Evolutionary conservation across 768 basidiomycete genomes (phyloP), one percentile per base, ranked within the genome.

Genomic region (Hericium rajendrae): DNA sequence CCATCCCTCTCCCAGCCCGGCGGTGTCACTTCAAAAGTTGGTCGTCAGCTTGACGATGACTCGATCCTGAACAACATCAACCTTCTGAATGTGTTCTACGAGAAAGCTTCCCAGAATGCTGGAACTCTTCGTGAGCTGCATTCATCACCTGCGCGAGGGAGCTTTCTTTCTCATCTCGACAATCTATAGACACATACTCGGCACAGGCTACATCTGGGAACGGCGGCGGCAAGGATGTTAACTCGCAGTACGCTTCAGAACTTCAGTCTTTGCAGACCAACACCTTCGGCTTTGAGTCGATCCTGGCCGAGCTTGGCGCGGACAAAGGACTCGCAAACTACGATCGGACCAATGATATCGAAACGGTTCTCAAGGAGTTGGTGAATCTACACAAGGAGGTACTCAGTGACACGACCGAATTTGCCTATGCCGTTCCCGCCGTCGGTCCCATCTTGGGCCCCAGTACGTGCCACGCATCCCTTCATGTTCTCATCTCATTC

Each of bases 311-410:
- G 39, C 62, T 73, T 28, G 68, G 63, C 8, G 59, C 65, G 16
- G 75, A 76, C 64, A 78, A 79, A 53, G 82, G 83, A 16, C 71
- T 80, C 38, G 76, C 70, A 26, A 73, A 79, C 68, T 82, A 80
- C 63, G 75, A 85, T 65, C 48, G 52, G 4, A 65, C 63, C 28
- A 71, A 76, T 61, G 65, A 67, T 26, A 46, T 83, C 4, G 78
- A 86, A 64, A 75, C 67, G 1, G 38, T 77, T 18, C 57, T 86
- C 51, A 83, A 84, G 66, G 65, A 76, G 16, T 39, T 76, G 11
- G 63, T 82, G 64, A 77, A 84, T 63, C 53, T 68, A 37, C 64
- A 71, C 70, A 86, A 86, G 68, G 60, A 77, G 37, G 55, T 68
- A 5, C 69, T 86, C 40, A 65, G 43, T 13, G 65, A 63, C 37